Conservation (phyloP, 2,329 filamentous ascomycete species). For the Hymenoscyphus infarciens region DNA sequence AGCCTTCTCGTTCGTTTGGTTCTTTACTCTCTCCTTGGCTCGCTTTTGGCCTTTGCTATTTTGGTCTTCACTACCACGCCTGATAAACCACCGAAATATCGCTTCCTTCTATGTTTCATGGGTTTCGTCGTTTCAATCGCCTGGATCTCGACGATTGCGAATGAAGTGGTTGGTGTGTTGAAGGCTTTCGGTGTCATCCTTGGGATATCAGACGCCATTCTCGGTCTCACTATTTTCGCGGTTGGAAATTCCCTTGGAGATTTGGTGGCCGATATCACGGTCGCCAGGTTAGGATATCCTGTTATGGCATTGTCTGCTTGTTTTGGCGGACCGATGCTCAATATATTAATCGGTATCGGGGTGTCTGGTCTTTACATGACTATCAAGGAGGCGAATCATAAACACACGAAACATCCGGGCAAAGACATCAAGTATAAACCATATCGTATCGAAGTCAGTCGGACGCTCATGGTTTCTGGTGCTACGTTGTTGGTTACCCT, state of each 20-base stretch:
- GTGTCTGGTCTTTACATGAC: slow-evolving; percentile 87
- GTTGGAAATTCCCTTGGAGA: slow-evolving; percentile 95
- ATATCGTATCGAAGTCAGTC: slow-evolving; percentile 80
- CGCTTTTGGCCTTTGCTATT: slow-evolving; percentile 61
- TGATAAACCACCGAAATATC: slow-evolving; percentile 65
- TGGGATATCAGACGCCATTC: slow-evolving; percentile 88
- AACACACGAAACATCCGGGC: slow-evolving; percentile 64
- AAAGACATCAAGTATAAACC: slow-evolving; percentile 64
- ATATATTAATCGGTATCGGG: slow-evolving; percentile 93
- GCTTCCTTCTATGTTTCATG: slow-evolving; percentile 77
- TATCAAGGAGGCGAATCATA: slow-evolving; percentile 62
- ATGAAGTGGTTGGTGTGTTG: slow-evolving; percentile 90
- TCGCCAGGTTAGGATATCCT: slow-evolving; percentile 87
- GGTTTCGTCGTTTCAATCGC: slow-evolving; percentile 89
- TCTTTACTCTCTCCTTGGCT: slow-evolving; percentile 64
- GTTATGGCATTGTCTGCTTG: slow-evolving; percentile 95
- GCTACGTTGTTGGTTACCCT: slow-evolving; percentile 81
- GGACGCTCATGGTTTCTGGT: slow-evolving; percentile 79
- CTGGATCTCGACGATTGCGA: slow-evolving; percentile 95
- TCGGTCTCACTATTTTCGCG: slow-evolving; percentile 93
- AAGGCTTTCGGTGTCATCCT: slow-evolving; percentile 91
- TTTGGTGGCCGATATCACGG: slow-evolving; percentile 89
- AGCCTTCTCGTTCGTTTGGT: slow-evolving; percentile 53
- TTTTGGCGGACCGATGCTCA: slow-evolving; percentile 97
- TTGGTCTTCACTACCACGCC: slow-evolving; percentile 68